A percentile compares a stretch with the other conserved stretches of the same genome.
Evolutionary conservation across 1,139 yeast genomes (phyloP).

Genomic region (Diutina mesorugosa): DNA sequence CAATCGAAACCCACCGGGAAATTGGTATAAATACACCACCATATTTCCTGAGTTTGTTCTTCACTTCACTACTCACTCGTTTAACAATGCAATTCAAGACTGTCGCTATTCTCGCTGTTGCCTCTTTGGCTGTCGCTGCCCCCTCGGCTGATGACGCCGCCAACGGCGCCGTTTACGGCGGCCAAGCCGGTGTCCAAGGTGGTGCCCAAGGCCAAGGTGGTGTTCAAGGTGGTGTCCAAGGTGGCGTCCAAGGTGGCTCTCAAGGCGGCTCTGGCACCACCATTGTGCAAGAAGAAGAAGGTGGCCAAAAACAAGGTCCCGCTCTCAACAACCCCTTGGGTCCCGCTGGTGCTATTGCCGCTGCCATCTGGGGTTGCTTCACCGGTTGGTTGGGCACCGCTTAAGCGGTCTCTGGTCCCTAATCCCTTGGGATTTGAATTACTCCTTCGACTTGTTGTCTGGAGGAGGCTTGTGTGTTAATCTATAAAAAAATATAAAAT

Average conservation of each 20-base stretch:
- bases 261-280: not conserved
- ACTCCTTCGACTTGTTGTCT: not conserved
- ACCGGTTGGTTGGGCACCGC: not conserved
- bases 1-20: not conserved
- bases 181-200: not conserved
- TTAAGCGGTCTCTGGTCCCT: not conserved
- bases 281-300: not conserved
- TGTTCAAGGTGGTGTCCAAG: not conserved
- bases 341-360: conserved; percentile 1
- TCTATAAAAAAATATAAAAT: not conserved
- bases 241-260: not conserved
- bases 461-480: not conserved
- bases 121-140: not conserved
- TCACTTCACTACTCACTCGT: not conserved
- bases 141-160: not conserved
- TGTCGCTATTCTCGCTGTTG: not conserved
- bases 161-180: not conserved
- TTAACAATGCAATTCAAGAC: conserved; percentile 1
- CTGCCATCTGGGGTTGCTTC: conserved; percentile 1
- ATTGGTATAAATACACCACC: not conserved
- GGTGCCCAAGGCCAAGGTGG: not conserved
- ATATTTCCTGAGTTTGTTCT: not conserved
- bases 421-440: not conserved
- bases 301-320: not conserved
- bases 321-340: not conserved